Base-by-base conservation (phyloP, 495 filamentous ascomycete genomes). In the Rhypophila decipiens region DNA sequence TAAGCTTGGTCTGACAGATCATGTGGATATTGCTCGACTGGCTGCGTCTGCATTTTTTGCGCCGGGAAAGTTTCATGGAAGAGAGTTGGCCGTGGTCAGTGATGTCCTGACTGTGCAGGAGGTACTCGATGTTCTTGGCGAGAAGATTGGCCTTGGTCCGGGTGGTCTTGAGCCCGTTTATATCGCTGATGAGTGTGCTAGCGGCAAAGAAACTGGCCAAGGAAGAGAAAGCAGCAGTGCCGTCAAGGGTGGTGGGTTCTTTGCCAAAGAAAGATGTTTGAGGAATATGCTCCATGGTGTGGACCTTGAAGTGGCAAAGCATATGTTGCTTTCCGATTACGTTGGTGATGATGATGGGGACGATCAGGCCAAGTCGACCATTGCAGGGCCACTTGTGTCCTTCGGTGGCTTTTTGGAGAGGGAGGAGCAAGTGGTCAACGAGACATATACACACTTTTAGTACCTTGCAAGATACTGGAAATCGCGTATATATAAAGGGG, bases 21-120 rank as follows among this genome's bases (percentile, higher is more conserved):
- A 70, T 0, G 63, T 66, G 13, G 71, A 76, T 36, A 75, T 73
- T 37, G 71, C 63, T 1, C 55, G 55, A 21, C 69, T 74, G 42
- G 65, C 59, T 0, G 64, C 59, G 0, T 68, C 71, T 1, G 71
- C 67, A 1, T 57, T 75, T 11, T 24, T 61, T n/a, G 58, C 71
- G 13, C 67, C 69, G 0, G 41, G 4, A 7, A 56, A 49, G 17
- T 77, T 68, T 29, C 23, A 65, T 38, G 46, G 56, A 8, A 43
- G 63, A 40, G 63, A 56, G 19, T 50, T 75, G 3, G 62, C 58
- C 7, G 27, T 75, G 11, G 64, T 55, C 1, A 67, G 70, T 1
- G 62, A 75, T 41, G 48, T 69, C 43, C 24, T 70, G 48, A 39
- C 36, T 0, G 43, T 65, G 0, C 56, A 66, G 8, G 52, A 66